phyloP scores from a whole-genome alignment of 371 early-diverging fungal species.

The Chytridiales sp. region DNA sequence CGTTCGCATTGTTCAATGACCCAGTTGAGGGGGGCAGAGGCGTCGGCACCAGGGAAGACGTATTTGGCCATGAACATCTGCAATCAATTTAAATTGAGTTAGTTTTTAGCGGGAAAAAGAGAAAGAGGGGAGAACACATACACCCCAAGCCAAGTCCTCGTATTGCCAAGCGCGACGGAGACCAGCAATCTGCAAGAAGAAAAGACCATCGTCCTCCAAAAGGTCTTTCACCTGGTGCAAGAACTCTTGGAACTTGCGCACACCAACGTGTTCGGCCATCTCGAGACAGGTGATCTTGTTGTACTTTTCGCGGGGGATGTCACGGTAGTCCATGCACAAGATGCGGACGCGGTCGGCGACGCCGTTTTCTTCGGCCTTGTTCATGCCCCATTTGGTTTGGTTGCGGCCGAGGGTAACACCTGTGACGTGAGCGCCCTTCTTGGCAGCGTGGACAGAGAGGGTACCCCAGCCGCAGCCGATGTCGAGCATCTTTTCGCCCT shows the following conservation, averaged over 20 bases:
- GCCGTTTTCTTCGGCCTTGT: constrained; percentile 79
- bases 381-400: constrained; percentile 85
- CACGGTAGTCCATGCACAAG: constrained; percentile 93
- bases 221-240: constrained; percentile 87
- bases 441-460: constrained; percentile 83
- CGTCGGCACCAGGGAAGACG: constrained; percentile 98
- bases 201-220: constrained; percentile 95
- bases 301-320: constrained; percentile 86
- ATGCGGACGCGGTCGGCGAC: constrained; percentile 76
- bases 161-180: constrained; percentile 87
- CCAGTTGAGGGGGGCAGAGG: constrained; percentile 94
- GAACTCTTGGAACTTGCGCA: constrained; percentile 88
- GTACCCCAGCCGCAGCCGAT: constrained; percentile 99
- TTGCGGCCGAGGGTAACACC: constrained; percentile 92
- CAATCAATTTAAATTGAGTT: not conserved
- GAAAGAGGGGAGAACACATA: constrained; percentile 15
- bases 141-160: constrained; percentile 86
- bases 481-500: constrained; percentile 90
- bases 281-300: constrained; percentile 93
- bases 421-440: constrained; percentile 83
- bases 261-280: constrained; percentile 98
- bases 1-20: constrained; percentile 77
- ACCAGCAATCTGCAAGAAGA: constrained; percentile 97
- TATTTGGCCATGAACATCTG: constrained; percentile 95
- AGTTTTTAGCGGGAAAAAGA: not conserved